Evolutionary conservation across 2,329 filamentous ascomycete genomes (phyloP).

Genomic region (Stachybotrys echinatus): DNA sequence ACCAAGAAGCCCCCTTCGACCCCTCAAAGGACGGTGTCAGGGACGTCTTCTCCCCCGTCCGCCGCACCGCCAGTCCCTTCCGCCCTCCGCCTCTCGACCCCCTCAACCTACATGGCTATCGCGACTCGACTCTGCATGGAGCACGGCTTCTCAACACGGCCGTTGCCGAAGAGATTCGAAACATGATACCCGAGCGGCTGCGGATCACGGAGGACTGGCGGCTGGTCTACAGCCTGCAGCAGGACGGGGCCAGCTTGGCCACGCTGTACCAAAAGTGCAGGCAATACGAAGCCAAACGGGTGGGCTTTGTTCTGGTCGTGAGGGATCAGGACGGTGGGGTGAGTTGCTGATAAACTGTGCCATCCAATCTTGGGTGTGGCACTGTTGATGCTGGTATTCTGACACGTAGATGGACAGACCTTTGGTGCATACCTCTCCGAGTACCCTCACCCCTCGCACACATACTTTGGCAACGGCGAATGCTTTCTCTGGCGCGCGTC

Average conservation of each 20-base stretch:
- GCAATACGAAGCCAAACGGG: constrained; percentile 60
- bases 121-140: constrained; percentile 49
- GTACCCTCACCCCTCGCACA: constrained; percentile 69
- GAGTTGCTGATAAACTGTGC: constrained; percentile 36
- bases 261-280: constrained; percentile 82
- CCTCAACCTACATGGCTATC: constrained; percentile 63
- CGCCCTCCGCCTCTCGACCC: constrained; percentile 86
- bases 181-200: constrained; percentile 79
- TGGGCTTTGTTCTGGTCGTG: constrained; percentile 86
- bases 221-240: constrained; percentile 82
- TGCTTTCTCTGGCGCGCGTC: constrained; percentile 71
- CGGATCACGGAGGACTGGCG: constrained; percentile 86
- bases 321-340: constrained; percentile 71
- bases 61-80: constrained; percentile 68
- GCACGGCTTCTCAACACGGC: constrained; percentile 64
- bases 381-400: not conserved
- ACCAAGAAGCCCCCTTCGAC: constrained; percentile 8
- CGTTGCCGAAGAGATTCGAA: constrained; percentile 87
- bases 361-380: too few species aligned
- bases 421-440: constrained; percentile 96
- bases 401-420: constrained; percentile 38
- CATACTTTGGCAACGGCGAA: constrained; percentile 94
- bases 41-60: constrained; percentile 47
- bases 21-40: constrained; percentile 41
- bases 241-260: constrained; percentile 80